A percentile compares a stretch with the other conserved stretches of the same genome.
Evolutionary conservation across 148 eudicot genomes (phyloP).

Genomic region (Gaultheria prostrata): DNA sequence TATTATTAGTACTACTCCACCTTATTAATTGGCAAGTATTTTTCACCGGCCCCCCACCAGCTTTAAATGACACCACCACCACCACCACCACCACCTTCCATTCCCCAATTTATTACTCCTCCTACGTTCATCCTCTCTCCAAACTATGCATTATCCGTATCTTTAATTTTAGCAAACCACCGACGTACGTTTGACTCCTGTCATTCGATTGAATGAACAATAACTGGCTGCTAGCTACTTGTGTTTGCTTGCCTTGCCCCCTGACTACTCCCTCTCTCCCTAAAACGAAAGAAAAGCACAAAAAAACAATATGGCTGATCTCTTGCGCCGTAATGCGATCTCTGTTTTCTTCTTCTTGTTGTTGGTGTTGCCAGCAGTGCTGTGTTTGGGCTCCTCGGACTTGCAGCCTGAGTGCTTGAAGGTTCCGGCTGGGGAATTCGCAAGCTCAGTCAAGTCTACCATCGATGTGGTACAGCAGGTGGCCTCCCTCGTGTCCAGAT

Average conservation of each 20-base stretch:
- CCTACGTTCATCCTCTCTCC: background rate
- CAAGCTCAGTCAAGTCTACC: conserved; percentile 38
- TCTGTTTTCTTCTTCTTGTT: background rate
- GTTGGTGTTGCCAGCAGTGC: background rate
- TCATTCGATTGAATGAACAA: background rate
- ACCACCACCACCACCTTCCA: background rate
- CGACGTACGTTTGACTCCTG: background rate
- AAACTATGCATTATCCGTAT: background rate
- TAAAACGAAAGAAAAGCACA: background rate
- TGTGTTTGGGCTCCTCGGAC: background rate
- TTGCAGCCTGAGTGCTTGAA: conserved; percentile 33
- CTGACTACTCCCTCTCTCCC: background rate
- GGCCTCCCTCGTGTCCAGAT: conserved; percentile 36
- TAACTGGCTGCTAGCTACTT: background rate
- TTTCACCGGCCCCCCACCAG: conserved; percentile 10
- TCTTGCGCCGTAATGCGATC: background rate
- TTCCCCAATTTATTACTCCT: background rate
- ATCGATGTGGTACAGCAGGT: conserved; percentile 45
- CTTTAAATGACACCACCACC: conserved; percentile 4
- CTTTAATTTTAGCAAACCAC: background rate
- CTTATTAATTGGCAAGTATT: too few relatives aligned
- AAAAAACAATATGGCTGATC: too few relatives aligned
- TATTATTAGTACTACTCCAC: background rate
- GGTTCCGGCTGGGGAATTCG: conserved; percentile 52
- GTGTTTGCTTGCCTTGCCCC: background rate